Evolutionary conservation across 2,329 filamentous ascomycete species (phyloP).

Genomic region (Colletotrichum australisinense): DNA sequence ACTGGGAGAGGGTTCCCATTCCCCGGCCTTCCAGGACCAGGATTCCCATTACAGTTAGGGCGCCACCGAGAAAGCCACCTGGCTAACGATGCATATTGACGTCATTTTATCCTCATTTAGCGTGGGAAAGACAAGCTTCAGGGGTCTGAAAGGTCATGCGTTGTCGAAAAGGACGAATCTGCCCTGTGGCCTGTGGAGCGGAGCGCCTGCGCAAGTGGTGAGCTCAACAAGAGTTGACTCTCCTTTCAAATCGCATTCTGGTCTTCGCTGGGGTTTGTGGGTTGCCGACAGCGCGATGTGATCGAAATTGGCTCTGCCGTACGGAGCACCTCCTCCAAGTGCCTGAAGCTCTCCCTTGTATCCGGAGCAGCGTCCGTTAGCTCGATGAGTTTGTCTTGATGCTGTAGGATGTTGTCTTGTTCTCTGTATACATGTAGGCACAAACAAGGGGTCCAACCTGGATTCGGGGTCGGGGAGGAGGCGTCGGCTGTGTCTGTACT

Average conservation of each 20-base stretch:
- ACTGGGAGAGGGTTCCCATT: background rate
- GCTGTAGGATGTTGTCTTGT: slow-evolving; percentile 4
- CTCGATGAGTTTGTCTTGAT: background rate
- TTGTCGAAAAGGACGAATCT: slow-evolving; percentile 5
- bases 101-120: slow-evolving; percentile 15
- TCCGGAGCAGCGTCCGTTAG: slow-evolving; percentile 33
- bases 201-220: background rate
- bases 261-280: background rate
- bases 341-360: background rate
- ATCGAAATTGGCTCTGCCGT: background rate
- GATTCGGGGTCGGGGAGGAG: background rate
- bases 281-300: background rate
- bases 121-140: slow-evolving; percentile 23
- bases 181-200: background rate
- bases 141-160: slow-evolving; percentile 29
- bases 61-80: slow-evolving; percentile 2
- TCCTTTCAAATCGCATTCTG: background rate
- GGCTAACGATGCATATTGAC: slow-evolving; percentile 14
- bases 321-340: background rate
- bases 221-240: background rate
- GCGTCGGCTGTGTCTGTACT: background rate
- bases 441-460: background rate
- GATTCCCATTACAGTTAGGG: background rate
- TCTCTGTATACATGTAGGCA: background rate
- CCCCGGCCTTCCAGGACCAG: background rate